Percentiles rank a stretch among this genome's conserved stretches.
Conservation (phyloP, 2,329 filamentous ascomycete species). For the Microcyclosporella mali region DNA sequence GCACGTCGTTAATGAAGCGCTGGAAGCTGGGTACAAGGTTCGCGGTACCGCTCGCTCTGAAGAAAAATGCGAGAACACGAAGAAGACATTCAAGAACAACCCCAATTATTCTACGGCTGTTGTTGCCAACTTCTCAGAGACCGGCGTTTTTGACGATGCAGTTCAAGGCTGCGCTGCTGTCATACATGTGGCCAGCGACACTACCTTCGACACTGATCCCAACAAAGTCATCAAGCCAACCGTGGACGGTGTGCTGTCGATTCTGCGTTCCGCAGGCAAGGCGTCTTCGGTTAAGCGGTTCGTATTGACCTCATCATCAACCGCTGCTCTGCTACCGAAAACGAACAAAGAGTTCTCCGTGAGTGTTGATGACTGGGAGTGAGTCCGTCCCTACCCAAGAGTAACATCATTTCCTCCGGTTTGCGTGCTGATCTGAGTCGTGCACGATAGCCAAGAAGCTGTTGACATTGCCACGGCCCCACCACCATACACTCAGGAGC, state of each 20-base stretch:
- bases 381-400: too few species aligned
- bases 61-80: constrained; percentile 18
- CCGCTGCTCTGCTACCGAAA: constrained; percentile 32
- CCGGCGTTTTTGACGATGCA: constrained; percentile 37
- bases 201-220: constrained; percentile 37
- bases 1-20: constrained; percentile 26
- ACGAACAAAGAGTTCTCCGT: constrained; percentile 33
- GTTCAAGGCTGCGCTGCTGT: constrained; percentile 40
- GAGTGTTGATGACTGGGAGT: constrained; percentile 26
- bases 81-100: constrained; percentile 19
- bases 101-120: constrained; percentile 18
- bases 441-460: constrained; percentile 23
- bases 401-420: too few species aligned
- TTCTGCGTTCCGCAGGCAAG: constrained; percentile 38
- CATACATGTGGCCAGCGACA: constrained; percentile 42
- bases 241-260: constrained; percentile 21
- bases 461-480: constrained; percentile 32
- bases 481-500: constrained; percentile 21
- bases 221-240: constrained; percentile 39
- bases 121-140: constrained; percentile 18
- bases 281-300: constrained; percentile 39
- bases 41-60: constrained; percentile 23
- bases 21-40: constrained; percentile 27
- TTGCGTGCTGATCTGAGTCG: too few species aligned
- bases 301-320: constrained; percentile 40